These are phyloP conservation scores for Sordariomycetes sp. DNA, from an alignment of 2,329 filamentous ascomycete species.

Conservation along the genomic window DNA sequence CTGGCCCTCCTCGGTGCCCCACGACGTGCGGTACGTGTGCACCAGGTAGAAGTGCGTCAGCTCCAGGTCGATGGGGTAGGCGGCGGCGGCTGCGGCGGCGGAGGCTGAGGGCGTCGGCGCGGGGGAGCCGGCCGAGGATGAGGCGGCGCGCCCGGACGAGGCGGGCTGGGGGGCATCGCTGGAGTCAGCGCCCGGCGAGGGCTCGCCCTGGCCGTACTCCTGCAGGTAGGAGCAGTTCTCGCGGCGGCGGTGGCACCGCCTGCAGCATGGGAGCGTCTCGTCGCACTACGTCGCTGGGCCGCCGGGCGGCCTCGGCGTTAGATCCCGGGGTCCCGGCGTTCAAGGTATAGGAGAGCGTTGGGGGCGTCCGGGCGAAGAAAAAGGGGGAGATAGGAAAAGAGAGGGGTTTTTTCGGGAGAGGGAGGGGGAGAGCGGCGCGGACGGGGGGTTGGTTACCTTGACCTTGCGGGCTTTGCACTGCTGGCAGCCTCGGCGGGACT, in stretches of 20 bases:
- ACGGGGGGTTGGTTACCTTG: constrained; percentile 4
- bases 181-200: too few relatives aligned
- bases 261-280: constrained; percentile 9
- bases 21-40: constrained; percentile 8
- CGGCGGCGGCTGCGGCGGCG: background rate
- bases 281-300: constrained; percentile 6
- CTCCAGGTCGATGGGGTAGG: constrained; percentile 7
- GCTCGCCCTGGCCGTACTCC: constrained; percentile 1
- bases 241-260: constrained; percentile 5
- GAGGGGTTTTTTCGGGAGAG: background rate
- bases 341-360: background rate
- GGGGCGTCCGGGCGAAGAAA: too few relatives aligned
- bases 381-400: too few relatives aligned
- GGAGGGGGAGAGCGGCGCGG: background rate
- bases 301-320: too few relatives aligned
- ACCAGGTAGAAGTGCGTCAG: constrained; percentile 10
- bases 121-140: background rate
- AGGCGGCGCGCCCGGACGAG: background rate
- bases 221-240: constrained; percentile 8
- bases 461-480: constrained; percentile 10
- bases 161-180: background rate
- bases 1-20: constrained; percentile 7
- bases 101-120: background rate
- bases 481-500: constrained; percentile 9
- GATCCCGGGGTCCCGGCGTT: background rate